Conservation (phyloP, 176 grass and related monocot genomes). For the Phoenix dactylifera region DNA sequence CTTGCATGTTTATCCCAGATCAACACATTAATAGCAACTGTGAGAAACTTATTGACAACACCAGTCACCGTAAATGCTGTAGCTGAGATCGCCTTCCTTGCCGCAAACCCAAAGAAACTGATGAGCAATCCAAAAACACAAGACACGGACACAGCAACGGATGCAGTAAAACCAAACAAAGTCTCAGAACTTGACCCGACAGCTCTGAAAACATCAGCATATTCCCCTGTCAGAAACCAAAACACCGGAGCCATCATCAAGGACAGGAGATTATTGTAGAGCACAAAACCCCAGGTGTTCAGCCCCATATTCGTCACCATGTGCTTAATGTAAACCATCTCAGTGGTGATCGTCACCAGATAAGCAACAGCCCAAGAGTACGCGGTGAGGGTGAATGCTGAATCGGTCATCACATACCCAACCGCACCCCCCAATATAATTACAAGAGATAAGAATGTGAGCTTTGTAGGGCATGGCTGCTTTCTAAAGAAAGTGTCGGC, state of each 20-base stretch:
- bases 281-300: constrained; percentile 82
- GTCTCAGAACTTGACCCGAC: constrained; percentile 22
- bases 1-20: constrained; percentile 80
- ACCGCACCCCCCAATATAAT: constrained; percentile 65
- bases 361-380: constrained; percentile 79
- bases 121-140: constrained; percentile 70
- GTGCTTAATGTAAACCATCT: constrained; percentile 95
- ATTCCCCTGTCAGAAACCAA: constrained; percentile 65
- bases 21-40: constrained; percentile 67
- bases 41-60: constrained; percentile 79
- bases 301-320: constrained; percentile 60
- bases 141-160: constrained; percentile 51
- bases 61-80: constrained; percentile 84
- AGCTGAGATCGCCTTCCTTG: constrained; percentile 67
- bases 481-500: constrained; percentile 72
- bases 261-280: constrained; percentile 66
- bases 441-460: constrained; percentile 77
- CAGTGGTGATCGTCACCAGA: constrained; percentile 69
- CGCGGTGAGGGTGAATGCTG: constrained; percentile 61
- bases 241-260: constrained; percentile 63
- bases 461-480: constrained; percentile 61
- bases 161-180: constrained; percentile 52
- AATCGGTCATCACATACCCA: constrained; percentile 75
- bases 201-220: constrained; percentile 27
- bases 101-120: constrained; percentile 80